A percentile compares a stretch with the other conserved stretches of the same genome.
These are phyloP conservation scores for Dryas drummondii DNA, from an alignment of 306 rosid genomes.

Conservation along the genomic window DNA sequence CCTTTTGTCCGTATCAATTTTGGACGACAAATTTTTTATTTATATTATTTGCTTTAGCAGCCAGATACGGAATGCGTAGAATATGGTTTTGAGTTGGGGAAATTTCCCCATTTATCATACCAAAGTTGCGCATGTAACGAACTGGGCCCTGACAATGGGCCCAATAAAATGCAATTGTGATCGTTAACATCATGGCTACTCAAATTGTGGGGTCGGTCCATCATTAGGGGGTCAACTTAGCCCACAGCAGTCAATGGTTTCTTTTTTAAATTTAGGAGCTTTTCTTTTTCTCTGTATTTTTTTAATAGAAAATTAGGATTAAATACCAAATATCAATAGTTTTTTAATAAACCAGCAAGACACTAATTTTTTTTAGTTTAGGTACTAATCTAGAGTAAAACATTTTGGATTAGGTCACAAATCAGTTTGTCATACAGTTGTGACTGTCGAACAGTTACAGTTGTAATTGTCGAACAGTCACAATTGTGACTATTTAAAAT, in stretches of 20 bases:
- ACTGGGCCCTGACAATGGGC: conserved; percentile 1
- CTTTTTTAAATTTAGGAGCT: background rate
- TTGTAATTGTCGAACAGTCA: too few species aligned
- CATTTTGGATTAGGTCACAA: too few species aligned
- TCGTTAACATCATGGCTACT: conserved; percentile 10
- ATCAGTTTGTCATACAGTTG: too few species aligned
- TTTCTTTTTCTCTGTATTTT: conserved; percentile 10
- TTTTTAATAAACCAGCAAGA: too few species aligned
- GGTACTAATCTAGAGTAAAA: too few species aligned
- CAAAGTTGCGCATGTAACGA: background rate
- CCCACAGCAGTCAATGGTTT: background rate
- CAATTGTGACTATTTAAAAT: too few species aligned
- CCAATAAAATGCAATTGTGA: background rate
- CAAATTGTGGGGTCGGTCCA: conserved; percentile 24
- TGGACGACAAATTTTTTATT: background rate
- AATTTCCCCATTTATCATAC: too few species aligned
- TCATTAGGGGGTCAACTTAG: conserved; percentile 47
- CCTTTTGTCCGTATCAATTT: background rate
- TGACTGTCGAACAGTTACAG: too few species aligned
- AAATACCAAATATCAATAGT: too few species aligned
- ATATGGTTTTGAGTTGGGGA: background rate
- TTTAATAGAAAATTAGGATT: too few species aligned
- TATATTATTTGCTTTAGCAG: background rate
- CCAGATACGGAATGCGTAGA: background rate
- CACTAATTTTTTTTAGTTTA: too few species aligned